Conservation (phyloP, 2,329 filamentous ascomycete genomes). For the Aspergillus sp. region DNA sequence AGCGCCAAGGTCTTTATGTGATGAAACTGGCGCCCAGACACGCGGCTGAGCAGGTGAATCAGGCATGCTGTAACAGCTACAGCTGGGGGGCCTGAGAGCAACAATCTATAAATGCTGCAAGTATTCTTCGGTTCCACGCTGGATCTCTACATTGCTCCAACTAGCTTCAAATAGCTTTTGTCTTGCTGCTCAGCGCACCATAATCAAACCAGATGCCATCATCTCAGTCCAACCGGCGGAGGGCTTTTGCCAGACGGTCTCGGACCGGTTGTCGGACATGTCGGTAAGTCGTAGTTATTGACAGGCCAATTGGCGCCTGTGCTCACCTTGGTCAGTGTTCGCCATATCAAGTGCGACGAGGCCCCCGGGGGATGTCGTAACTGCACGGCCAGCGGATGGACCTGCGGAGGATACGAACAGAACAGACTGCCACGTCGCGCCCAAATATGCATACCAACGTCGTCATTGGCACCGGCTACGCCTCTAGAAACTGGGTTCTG, state of each 20-base stretch:
- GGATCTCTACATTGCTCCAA: no score
- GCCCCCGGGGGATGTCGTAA: conserved; percentile 33
- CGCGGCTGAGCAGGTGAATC: no score
- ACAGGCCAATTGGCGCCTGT: background rate
- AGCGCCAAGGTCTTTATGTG: no score
- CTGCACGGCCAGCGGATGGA: conserved; percentile 36
- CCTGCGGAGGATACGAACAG: conserved; percentile 36
- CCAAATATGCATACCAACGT: background rate
- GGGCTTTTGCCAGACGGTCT: background rate
- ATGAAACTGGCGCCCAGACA: no score
- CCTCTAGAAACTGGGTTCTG: background rate
- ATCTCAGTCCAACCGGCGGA: no score
- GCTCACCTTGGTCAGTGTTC: background rate
- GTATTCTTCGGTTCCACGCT: no score
- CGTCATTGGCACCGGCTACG: background rate
- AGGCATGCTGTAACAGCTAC: no score
- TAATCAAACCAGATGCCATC: no score
- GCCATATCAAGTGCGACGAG: conserved; percentile 31
- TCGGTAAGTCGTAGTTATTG: background rate
- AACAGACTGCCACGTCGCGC: conserved; percentile 6
- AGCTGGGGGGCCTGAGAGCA: no score
- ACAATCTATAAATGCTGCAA: no score
- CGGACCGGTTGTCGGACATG: conserved; percentile 11
- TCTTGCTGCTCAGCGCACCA: no score
- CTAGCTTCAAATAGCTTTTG: no score